Conservation (phyloP, 805 yeast genomes). For the Candida patagonica region DNA sequence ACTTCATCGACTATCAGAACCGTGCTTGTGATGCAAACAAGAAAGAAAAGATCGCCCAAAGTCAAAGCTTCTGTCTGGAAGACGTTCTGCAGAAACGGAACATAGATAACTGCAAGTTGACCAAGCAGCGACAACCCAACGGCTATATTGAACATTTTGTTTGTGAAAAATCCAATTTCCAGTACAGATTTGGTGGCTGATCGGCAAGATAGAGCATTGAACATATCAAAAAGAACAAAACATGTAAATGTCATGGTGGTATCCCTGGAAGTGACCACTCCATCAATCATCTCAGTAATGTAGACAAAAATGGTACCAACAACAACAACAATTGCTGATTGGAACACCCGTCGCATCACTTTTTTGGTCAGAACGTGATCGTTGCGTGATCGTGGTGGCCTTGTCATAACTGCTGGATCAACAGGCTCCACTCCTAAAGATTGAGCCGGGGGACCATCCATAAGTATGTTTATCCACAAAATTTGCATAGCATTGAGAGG, state of each 20-base stretch:
- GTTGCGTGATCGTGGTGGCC: slow-evolving; percentile 87
- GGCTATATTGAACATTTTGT: slow-evolving; percentile 88
- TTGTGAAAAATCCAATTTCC: slow-evolving; percentile 65
- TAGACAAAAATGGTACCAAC: slow-evolving; percentile 84
- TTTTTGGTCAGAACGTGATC: slow-evolving; percentile 71
- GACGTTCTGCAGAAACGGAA: slow-evolving; percentile 84
- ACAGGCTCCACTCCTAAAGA: slow-evolving; percentile 96
- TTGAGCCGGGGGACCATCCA: slow-evolving; percentile 99
- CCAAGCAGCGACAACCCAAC: slow-evolving; percentile 83
- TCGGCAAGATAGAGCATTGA: slow-evolving; percentile 90
- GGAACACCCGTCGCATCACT: slow-evolving; percentile 62
- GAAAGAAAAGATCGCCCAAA: slow-evolving; percentile 56
- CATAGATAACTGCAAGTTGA: slow-evolving; percentile 85
- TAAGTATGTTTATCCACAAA: slow-evolving; percentile 90
- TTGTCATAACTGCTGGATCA: slow-evolving; percentile 88
- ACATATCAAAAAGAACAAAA: slow-evolving; percentile 92
- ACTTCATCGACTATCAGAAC: slow-evolving; percentile 82
- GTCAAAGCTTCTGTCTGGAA: slow-evolving; percentile 92
- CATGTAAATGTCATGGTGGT: slow-evolving; percentile 99
- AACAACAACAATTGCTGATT: slow-evolving; percentile 69
- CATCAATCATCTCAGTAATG: slow-evolving; percentile 71
- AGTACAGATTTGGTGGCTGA: slow-evolving; percentile 77
- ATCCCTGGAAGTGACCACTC: slow-evolving; percentile 82
- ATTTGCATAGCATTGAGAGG: slow-evolving; percentile 98
- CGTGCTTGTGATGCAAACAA: slow-evolving; percentile 58